Evolutionary conservation across 2,329 filamentous ascomycete species (phyloP).

Genomic region (Waltergamsia citrina): DNA sequence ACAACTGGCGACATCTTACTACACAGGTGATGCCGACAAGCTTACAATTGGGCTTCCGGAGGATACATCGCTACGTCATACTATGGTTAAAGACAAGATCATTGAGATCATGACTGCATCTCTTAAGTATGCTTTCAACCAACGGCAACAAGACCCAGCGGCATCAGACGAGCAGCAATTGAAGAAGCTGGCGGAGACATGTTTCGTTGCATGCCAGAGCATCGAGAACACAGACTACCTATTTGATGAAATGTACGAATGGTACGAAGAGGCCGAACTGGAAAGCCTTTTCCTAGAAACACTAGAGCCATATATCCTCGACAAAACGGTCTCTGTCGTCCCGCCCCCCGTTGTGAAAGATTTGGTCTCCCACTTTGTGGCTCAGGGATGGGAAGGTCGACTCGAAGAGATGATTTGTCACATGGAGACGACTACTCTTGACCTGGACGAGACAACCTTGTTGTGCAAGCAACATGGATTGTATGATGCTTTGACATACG

Average conservation of each 20-base stretch:
- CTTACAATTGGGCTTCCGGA: slow-evolving; percentile 90
- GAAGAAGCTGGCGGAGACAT: slow-evolving; percentile 70
- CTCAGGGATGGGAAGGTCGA: slow-evolving; percentile 62
- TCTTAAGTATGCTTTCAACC: slow-evolving; percentile 76
- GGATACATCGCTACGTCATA: slow-evolving; percentile 64
- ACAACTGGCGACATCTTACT: slow-evolving; percentile 83
- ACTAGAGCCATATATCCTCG: slow-evolving; percentile 79
- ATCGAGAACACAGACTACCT: slow-evolving; percentile 75
- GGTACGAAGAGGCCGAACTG: slow-evolving; percentile 69
- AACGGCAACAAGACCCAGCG: slow-evolving; percentile 41
- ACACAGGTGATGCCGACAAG: slow-evolving; percentile 83
- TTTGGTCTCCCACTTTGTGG: slow-evolving; percentile 72
- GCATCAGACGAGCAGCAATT: slow-evolving; percentile 49
- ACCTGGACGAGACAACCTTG: slow-evolving; percentile 84
- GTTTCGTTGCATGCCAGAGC: slow-evolving; percentile 72
- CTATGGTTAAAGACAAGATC: slow-evolving; percentile 78
- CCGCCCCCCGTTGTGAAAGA: slow-evolving; percentile 81
- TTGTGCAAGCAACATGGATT: slow-evolving; percentile 87
- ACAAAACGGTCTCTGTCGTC: slow-evolving; percentile 62
- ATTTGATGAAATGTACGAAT: slow-evolving; percentile 84
- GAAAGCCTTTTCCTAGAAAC: slow-evolving; percentile 77
- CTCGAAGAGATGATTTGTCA: slow-evolving; percentile 93
- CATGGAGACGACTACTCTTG: slow-evolving; percentile 81
- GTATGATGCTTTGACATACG: slow-evolving; percentile 92
- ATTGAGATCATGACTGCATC: slow-evolving; percentile 92